phyloP scores from a whole-genome alignment of 345 rosid genomes.

The Cardiospermum halicacabum region DNA sequence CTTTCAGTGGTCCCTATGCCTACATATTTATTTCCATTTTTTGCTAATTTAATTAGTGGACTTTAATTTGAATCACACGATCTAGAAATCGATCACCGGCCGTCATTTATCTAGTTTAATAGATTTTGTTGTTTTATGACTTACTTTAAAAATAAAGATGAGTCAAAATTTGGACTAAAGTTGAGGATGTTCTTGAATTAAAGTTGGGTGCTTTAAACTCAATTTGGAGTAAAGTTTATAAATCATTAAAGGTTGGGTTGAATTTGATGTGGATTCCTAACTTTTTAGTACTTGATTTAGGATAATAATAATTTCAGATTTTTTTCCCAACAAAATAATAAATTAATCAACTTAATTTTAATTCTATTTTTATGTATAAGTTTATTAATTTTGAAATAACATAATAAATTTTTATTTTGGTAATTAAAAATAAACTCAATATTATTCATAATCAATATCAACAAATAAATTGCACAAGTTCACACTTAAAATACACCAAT shows the following conservation, averaged over 20 bases:
- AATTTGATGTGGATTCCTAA: not conserved
- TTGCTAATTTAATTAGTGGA: not conserved
- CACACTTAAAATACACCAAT: no score
- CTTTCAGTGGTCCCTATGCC: not conserved
- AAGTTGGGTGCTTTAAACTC: not conserved
- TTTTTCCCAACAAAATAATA: no score
- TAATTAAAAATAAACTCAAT: no score
- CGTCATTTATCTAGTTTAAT: not conserved
- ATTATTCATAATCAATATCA: no score
- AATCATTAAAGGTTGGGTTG: not conserved
- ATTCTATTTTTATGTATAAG: no score
- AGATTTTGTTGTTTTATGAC: no score
- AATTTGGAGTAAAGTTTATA: not conserved
- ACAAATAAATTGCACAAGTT: no score
- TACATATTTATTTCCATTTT: not conserved
- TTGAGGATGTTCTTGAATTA: not conserved
- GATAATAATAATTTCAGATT: no score
- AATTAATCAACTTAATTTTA: no score
- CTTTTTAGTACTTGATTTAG: not conserved
- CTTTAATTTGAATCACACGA: constrained; percentile 14
- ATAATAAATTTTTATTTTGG: no score
- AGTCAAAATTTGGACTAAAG: constrained; percentile 1
- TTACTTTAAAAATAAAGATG: no score
- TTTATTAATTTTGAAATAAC: no score
- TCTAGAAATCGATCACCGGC: not conserved